Base-by-base conservation (phyloP, 352 stramenopile species). In the Phytopythium oedochilum region DNA sequence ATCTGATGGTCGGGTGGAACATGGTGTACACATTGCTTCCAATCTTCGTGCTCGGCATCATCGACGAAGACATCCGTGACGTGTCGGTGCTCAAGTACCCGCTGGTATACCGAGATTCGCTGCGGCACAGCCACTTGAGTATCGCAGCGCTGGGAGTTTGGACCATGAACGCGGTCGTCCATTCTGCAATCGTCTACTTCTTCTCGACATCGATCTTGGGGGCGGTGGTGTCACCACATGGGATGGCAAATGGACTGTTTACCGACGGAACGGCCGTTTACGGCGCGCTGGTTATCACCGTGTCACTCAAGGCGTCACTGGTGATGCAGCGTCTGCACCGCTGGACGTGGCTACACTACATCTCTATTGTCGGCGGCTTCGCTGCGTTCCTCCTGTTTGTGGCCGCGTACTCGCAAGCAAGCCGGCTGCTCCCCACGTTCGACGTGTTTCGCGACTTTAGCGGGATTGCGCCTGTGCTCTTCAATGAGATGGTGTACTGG, bases 11-110 rank as follows among this genome's bases (percentile, higher is more conserved):
- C n/a, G 83, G 85, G 7, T 98, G 97, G 73, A 99, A 98, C 60
- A 93, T 99, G 53, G 69, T 98, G 12, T 97, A 96, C 55, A 98
- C 91, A 0, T 57, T 94, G 14, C 57, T 98, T 14, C 96, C 97
- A 7, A 98, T 99, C 61, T 80, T 96, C 31, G 86, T 95, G 25
- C 69, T 96, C 23, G 87, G 83, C 0, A 88, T 95, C 48, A 70
- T 68, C 1, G 85, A 95, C 29, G 81, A 95, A 68, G 85, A 95
- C 34, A 92, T 95, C 60, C 71, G 83, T 11, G 80, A 89, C 35
- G 60, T 70, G 1, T 70, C 83, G 0, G 83, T 93, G 14, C 58
- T 95, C 4, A 66, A 74, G 5, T 91, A 91, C 45, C 85, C 85
- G 2, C 90, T 88, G 53, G 81, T 92, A 1, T 93, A 93, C 54